phyloP scores from a whole-genome alignment of 164 flowering plant species.

The Kalanchoe fedtschenkoi region DNA sequence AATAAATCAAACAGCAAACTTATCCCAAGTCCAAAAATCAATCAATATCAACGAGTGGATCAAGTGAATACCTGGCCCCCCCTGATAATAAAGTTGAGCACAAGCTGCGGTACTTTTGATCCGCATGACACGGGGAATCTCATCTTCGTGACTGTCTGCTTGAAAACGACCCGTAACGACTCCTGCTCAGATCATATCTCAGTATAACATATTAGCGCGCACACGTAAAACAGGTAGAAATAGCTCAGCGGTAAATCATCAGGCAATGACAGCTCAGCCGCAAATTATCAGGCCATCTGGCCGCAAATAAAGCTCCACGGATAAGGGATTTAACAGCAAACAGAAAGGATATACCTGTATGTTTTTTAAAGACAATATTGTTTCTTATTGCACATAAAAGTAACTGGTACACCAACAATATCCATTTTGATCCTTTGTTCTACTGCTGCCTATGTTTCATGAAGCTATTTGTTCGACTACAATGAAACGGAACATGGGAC shows the following conservation, averaged over 20 bases:
- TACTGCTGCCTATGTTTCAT: neutral
- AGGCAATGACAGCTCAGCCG: neutral
- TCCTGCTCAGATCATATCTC: neutral
- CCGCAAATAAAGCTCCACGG: neutral
- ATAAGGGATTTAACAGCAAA: neutral
- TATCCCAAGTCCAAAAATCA: neutral
- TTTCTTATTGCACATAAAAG: neutral
- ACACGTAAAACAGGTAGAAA: neutral
- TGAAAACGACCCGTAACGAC: neutral
- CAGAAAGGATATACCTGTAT: too few species aligned
- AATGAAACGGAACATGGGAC: neutral
- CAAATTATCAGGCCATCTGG: neutral
- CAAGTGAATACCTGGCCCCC: neutral
- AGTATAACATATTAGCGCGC: neutral
- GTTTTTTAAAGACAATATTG: neutral
- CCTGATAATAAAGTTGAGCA: neutral
- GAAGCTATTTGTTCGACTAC: constrained; percentile 2
- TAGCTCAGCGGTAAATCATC: neutral
- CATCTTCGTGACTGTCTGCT: neutral
- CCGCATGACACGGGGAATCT: constrained; percentile 3
- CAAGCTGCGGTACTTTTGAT: neutral
- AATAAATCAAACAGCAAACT: neutral
- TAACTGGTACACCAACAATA: neutral
- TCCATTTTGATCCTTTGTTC: neutral
- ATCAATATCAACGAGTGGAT: neutral